Percentiles rank a stretch among this genome's conserved stretches.
Evolutionary conservation across 148 eudicot species (phyloP).

Genomic region (Polygonum aviculare): DNA sequence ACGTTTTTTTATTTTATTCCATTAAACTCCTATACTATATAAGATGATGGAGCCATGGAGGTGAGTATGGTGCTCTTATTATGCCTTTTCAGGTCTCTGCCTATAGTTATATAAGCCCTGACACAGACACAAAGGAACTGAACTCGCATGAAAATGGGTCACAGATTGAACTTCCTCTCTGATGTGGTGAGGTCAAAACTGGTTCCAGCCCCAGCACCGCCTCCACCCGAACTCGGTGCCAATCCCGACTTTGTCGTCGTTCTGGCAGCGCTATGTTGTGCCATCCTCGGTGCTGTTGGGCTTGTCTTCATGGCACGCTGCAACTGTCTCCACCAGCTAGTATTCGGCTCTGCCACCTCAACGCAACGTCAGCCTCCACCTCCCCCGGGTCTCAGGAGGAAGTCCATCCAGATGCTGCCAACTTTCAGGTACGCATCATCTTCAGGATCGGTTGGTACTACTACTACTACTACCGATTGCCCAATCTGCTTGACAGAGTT

Average conservation of each 20-base stretch:
- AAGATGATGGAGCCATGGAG: neutral
- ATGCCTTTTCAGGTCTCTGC: constrained; percentile 4
- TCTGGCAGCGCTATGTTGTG: constrained; percentile 49
- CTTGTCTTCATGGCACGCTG: constrained; percentile 47
- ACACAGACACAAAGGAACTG: neutral
- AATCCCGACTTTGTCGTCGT: constrained; percentile 44
- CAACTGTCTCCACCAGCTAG: constrained; percentile 31
- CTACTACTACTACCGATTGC: constrained; percentile 23
- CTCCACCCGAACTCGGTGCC: constrained; percentile 11
- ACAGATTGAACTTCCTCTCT: constrained; percentile 22
- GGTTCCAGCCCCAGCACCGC: constrained; percentile 12
- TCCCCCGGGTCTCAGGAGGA: constrained; percentile 52
- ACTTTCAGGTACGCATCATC: constrained; percentile 26
- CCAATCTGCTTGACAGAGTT: constrained; percentile 55
- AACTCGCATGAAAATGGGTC: constrained; percentile 9
- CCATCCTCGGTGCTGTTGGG: constrained; percentile 49
- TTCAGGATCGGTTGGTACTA: neutral
- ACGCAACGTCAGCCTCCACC: constrained; percentile 20
- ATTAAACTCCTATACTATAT: neutral
- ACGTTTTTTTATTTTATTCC: neutral
- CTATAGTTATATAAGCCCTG: neutral
- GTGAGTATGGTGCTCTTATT: neutral
- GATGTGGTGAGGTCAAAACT: constrained; percentile 11
- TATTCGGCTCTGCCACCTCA: neutral
- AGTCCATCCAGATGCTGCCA: constrained; percentile 36